Evolutionary conservation across 2,329 filamentous ascomycete species (phyloP).

Genomic region (Botrytis paeoniae): DNA sequence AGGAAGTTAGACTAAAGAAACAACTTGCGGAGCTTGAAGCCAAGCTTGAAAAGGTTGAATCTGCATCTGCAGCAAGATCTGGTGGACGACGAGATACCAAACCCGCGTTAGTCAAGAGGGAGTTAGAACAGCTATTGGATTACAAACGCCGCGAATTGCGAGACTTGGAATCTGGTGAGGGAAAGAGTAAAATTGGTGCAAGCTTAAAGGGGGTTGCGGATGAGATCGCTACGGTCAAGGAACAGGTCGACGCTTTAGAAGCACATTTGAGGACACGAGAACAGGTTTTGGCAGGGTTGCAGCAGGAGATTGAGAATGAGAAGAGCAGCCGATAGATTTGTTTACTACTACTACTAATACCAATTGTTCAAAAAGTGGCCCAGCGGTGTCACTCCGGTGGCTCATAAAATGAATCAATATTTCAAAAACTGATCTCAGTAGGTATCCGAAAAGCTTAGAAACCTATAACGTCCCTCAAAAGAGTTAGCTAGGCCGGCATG

Average conservation of each 20-base stretch:
- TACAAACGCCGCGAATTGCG: conserved; percentile 83
- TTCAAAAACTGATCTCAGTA: background rate
- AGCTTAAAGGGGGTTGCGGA: conserved; percentile 75
- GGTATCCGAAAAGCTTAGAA: background rate
- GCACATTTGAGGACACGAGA: conserved; percentile 74
- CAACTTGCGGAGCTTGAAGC: conserved; percentile 85
- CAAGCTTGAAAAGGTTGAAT: conserved; percentile 81
- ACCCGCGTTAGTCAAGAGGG: conserved; percentile 88
- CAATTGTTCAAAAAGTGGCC: conserved; percentile 12
- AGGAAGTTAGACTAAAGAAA: conserved; percentile 92
- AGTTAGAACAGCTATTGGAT: conserved; percentile 89
- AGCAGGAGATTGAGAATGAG: conserved; percentile 82
- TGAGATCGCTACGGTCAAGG: conserved; percentile 84
- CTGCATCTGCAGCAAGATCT: conserved; percentile 62
- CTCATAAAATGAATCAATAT: background rate
- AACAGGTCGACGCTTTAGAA: conserved; percentile 91
- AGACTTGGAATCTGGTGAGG: conserved; percentile 70
- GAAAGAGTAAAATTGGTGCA: conserved; percentile 65
- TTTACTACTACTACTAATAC: conserved; percentile 19
- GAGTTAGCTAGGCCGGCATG: background rate
- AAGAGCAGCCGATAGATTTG: conserved; percentile 53
- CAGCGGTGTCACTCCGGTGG: conserved; percentile 9
- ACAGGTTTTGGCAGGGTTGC: conserved; percentile 71
- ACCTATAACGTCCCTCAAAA: background rate
- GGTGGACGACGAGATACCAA: conserved; percentile 70